Evolutionary conservation across 768 basidiomycete genomes (phyloP).

Genomic region (Tricholoma terreum): DNA sequence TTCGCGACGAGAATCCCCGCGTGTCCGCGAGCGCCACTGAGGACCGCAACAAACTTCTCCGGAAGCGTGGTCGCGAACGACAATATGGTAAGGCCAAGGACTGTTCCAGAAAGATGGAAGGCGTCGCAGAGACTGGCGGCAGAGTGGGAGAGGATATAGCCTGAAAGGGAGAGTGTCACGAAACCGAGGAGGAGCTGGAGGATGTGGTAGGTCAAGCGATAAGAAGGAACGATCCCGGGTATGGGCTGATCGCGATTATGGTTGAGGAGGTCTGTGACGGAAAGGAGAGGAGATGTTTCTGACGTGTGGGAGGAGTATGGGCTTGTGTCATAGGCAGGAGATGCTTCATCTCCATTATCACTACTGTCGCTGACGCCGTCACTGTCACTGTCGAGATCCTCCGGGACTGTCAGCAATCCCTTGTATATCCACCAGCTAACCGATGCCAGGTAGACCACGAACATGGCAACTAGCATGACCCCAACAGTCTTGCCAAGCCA

Average conservation of each 20-base stretch:
- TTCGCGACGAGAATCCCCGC: not conserved
- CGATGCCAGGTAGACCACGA: not conserved
- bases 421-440: conserved; percentile 1
- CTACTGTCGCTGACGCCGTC: not conserved
- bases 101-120: not conserved
- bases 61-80: not conserved
- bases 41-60: not conserved
- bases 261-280: not conserved
- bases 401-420: not conserved
- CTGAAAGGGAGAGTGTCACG: not conserved
- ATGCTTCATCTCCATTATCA: not conserved
- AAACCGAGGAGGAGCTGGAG: not conserved
- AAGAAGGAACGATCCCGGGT: too few relatives aligned
- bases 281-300: not conserved
- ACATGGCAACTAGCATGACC: not conserved
- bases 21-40: not conserved
- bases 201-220: not conserved
- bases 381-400: not conserved
- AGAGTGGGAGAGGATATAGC: not conserved
- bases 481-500: not conserved
- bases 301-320: not conserved
- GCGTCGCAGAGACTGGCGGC: not conserved
- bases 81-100: not conserved
- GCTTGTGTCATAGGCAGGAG: not conserved
- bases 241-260: not conserved